A percentile compares a stretch with the other conserved stretches of the same genome.
Conservation (phyloP, 2,329 filamentous ascomycete species). For the Colletotrichum sp. region DNA sequence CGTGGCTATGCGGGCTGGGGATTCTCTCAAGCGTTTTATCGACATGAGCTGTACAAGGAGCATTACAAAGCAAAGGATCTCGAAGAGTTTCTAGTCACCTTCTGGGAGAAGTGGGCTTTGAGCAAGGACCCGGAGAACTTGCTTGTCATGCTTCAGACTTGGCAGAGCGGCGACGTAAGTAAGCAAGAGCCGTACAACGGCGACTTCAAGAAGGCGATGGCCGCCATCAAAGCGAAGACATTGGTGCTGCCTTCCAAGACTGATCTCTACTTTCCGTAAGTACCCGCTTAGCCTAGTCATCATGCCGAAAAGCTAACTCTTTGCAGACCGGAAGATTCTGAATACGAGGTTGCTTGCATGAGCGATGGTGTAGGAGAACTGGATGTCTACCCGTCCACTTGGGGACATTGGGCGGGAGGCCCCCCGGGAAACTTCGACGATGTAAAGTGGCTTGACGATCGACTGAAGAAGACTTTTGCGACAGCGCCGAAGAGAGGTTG, state of each 20-base stretch:
- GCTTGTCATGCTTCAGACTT: conserved; percentile 77
- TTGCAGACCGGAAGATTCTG: conserved; percentile 70
- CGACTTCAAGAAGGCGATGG: conserved; percentile 69
- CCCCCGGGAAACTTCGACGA: conserved; percentile 76
- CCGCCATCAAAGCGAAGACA: conserved; percentile 73
- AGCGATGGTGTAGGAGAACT: conserved; percentile 34
- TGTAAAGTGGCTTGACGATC: conserved; percentile 73
- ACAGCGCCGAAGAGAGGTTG: background rate
- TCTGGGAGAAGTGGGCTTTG: conserved; percentile 79
- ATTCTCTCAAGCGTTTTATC: conserved; percentile 80
- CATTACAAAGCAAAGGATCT: conserved; percentile 43
- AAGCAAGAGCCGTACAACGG: conserved; percentile 71
- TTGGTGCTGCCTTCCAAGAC: conserved; percentile 75
- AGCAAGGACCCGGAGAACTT: conserved; percentile 79
- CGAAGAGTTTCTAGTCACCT: conserved; percentile 75
- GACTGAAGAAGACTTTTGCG: conserved; percentile 52
- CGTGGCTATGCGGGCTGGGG: conserved; percentile 84
- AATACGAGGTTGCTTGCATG: conserved; percentile 69
- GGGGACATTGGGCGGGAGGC: conserved; percentile 62
- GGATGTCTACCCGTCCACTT: conserved; percentile 44
- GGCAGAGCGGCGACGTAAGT: conserved; percentile 77
- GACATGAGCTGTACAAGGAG: conserved; percentile 70
- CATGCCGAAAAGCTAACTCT: background rate
- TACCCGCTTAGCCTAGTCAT: background rate
- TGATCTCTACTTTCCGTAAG: conserved; percentile 76